Evolutionary conservation across 495 filamentous ascomycete species (phyloP).

Genomic region (Oleoguttula mirabilis): DNA sequence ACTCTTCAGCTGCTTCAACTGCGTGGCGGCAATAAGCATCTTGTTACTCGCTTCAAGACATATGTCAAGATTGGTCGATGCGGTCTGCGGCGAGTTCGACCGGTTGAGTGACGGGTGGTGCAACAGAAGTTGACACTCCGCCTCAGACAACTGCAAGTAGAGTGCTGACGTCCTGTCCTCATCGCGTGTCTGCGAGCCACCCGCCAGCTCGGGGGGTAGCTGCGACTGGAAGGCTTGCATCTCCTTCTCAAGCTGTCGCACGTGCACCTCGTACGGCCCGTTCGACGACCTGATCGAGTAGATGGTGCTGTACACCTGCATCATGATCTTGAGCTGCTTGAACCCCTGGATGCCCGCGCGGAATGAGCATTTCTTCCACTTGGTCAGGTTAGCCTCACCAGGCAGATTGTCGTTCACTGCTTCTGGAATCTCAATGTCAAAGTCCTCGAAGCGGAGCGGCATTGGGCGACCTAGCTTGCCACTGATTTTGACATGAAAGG

Average conservation of each 20-base stretch:
- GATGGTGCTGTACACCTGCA: constrained; percentile 59
- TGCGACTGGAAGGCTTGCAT: constrained; percentile 43
- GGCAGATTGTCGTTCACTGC: constrained; percentile 54
- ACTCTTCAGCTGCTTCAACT: constrained; percentile 49
- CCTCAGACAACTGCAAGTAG: constrained; percentile 36
- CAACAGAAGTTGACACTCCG: constrained; percentile 42
- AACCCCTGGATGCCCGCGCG: constrained; percentile 50
- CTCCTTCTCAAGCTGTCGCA: constrained; percentile 50
- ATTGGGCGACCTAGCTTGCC: constrained; percentile 67
- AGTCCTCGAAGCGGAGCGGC: constrained; percentile 55
- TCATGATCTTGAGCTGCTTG: constrained; percentile 47
- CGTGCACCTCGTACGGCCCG: constrained; percentile 45
- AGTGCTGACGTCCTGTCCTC: constrained; percentile 39
- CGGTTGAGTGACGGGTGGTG: constrained; percentile 61
- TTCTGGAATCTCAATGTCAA: constrained; percentile 64
- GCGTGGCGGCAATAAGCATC: constrained; percentile 47
- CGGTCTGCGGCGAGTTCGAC: constrained; percentile 46
- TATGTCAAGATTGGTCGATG: constrained; percentile 51
- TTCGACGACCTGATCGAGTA: constrained; percentile 51
- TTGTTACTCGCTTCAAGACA: constrained; percentile 54
- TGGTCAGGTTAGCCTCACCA: constrained; percentile 37
- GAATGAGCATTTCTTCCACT: constrained; percentile 47
- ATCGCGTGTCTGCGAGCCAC: constrained; percentile 34
- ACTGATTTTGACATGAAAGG: constrained; percentile 50
- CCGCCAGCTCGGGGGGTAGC: constrained; percentile 43